These are phyloP conservation scores for Cyclocybe cylindracea DNA, from an alignment of 768 basidiomycete species.

Conservation along the genomic window DNA sequence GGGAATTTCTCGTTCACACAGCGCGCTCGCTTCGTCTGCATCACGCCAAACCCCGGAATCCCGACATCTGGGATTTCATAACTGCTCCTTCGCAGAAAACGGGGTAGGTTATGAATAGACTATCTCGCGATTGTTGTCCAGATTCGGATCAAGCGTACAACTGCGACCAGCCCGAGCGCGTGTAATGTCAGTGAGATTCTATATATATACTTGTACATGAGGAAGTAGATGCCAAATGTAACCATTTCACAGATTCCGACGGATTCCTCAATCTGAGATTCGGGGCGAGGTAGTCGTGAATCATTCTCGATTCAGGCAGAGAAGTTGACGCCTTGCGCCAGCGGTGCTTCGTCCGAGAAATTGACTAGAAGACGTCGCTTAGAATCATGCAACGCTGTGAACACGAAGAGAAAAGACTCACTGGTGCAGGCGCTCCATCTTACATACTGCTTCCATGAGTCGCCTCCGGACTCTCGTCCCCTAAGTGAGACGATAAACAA, in stretches of 20 bases:
- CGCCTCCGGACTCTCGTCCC: slow-evolving; percentile 97
- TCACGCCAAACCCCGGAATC: slow-evolving; percentile 16
- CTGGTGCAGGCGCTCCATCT: slow-evolving; percentile 89
- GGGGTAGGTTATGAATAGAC: no score
- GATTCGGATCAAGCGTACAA: neutral
- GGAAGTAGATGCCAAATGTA: neutral
- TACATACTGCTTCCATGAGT: slow-evolving; percentile 98
- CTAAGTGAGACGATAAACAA: slow-evolving; percentile 38
- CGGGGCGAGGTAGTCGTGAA: neutral
- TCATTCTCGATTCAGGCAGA: slow-evolving; percentile 33
- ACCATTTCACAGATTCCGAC: no score
- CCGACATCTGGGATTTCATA: slow-evolving; percentile 18
- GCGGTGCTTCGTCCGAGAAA: slow-evolving; percentile 84
- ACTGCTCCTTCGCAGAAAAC: neutral
- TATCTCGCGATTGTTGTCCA: no score
- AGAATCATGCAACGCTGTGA: slow-evolving; percentile 4
- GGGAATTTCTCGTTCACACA: slow-evolving; percentile 15
- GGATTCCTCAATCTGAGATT: no score
- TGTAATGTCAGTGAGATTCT: neutral
- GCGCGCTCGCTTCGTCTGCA: slow-evolving; percentile 9
- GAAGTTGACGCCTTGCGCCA: slow-evolving; percentile 95
- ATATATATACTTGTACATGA: neutral
- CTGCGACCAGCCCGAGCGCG: neutral
- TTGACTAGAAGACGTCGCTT: slow-evolving; percentile 54
- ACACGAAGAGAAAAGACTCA: slow-evolving; percentile 26